Conservation (phyloP, 169 alveolate species). For the Cryptosporidium tyzzeri region DNA sequence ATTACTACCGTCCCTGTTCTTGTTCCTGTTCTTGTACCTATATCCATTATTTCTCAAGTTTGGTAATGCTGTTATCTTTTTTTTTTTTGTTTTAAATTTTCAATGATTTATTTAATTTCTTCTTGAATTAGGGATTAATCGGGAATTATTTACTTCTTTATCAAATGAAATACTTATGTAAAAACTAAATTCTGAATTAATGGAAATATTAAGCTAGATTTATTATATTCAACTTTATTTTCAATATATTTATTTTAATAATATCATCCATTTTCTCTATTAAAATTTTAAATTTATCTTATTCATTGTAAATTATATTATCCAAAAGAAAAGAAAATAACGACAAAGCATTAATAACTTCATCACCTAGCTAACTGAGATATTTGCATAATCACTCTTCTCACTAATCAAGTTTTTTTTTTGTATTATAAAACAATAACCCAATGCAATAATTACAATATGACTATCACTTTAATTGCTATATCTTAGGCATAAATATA, state of each 20-base stretch:
- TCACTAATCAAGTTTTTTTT: background rate
- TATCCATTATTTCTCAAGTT: too few relatives aligned
- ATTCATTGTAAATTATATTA: background rate
- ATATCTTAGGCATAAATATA: background rate
- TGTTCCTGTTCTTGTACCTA: too few relatives aligned
- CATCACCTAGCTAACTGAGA: background rate
- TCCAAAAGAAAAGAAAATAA: background rate
- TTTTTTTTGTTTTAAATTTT: background rate
- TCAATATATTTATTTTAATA: background rate
- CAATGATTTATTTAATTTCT: background rate
- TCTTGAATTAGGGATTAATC: background rate
- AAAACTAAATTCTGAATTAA: background rate
- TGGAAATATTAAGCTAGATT: background rate
- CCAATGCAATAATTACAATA: background rate
- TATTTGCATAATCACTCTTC: background rate
- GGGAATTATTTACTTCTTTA: background rate
- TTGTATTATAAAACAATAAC: background rate
- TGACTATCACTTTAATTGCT: background rate
- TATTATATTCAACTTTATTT: background rate
- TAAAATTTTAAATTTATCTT: background rate
- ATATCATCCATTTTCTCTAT: background rate
- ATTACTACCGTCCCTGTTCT: background rate
- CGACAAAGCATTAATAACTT: background rate
- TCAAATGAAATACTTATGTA: background rate
- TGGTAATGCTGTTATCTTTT: background rate